Evolutionary conservation across 78 protist genomes (phyloP).

Genomic region (Planoprotostelium fungivorum): DNA sequence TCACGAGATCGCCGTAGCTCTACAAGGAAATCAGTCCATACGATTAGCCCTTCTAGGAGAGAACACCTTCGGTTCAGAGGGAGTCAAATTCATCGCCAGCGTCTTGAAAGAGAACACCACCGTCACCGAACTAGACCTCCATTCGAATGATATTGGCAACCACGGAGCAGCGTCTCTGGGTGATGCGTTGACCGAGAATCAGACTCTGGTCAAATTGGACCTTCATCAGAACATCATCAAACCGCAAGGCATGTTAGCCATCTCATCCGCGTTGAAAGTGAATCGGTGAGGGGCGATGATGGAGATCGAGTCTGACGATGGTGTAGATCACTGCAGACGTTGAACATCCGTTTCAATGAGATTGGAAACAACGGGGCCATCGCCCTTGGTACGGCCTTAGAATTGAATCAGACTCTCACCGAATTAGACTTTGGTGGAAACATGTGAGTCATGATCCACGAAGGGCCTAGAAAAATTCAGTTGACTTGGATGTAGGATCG

Average conservation of each 20-base stretch:
- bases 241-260: not conserved
- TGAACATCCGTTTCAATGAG: not conserved
- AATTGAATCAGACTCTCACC: constrained; percentile 9
- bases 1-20: not conserved
- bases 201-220: not conserved
- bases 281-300: not conserved
- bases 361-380: not conserved
- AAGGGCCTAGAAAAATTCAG: constrained; percentile 28
- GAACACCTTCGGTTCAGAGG: not conserved
- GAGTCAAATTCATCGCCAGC: not conserved
- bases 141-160: not conserved
- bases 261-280: not conserved
- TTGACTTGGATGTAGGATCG: constrained; percentile 17
- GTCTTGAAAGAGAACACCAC: not conserved
- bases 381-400: not conserved
- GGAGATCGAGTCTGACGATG: not conserved
- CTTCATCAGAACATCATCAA: not conserved
- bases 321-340: not conserved
- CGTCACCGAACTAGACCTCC: not conserved
- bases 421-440: constrained; percentile 48
- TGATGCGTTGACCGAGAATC: not conserved
- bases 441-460: constrained; percentile 45
- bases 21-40: not conserved
- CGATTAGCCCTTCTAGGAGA: not conserved
- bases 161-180: not conserved